Evolutionary conservation across 2,329 filamentous ascomycete genomes (phyloP), one percentile per base, ranked within the genome.

Genomic region (Colletotrichum acutatum): DNA sequence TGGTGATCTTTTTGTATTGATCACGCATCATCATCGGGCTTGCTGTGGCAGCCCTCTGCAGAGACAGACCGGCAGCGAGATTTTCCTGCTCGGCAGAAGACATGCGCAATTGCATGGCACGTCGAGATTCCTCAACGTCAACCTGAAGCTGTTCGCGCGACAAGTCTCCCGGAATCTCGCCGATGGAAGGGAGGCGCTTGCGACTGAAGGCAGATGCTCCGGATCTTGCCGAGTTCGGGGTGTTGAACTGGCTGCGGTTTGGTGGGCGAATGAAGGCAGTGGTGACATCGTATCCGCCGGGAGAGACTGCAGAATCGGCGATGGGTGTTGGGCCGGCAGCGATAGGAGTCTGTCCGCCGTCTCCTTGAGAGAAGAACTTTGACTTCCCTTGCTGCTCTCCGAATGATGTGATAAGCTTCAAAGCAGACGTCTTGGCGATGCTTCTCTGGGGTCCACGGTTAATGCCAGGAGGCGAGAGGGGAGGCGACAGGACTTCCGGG

Each of bases 321-420:
- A 98, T 98, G 0, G 96, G 96, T 0, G 96, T 98, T 0, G 94
- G 89, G n/a, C 93, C 94, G 1, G 91, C 92, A 11, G 93, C 93
- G 76, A 95, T 93, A 0, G 95, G 95, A 0, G 95, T 98, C 76
- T 86, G 86, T 9, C 89, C 89, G 46, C 87, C 89, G 62, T 91
- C 90, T 6, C 82, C 84, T 52, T 84, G 81, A 0, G 86, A 84
- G 76, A 92, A 90, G 83, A 94, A 91, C 82, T 90, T 91, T 66
- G 91, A 90, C 74, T 92, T 91, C 14, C 61, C 68, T 5, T 84
- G 84, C 58, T 86, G 86, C 60, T 91, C 90, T 8, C 91, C 93
- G 78, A 99, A 98, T 0, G 93, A 92, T 0, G 97, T 98, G 78
- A 98, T 97, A 2, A 98, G 89, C 81, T 97, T 98, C 73, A 98